Conservation (phyloP, 1,139 yeast species). For the Petasospora rhodanensis region DNA sequence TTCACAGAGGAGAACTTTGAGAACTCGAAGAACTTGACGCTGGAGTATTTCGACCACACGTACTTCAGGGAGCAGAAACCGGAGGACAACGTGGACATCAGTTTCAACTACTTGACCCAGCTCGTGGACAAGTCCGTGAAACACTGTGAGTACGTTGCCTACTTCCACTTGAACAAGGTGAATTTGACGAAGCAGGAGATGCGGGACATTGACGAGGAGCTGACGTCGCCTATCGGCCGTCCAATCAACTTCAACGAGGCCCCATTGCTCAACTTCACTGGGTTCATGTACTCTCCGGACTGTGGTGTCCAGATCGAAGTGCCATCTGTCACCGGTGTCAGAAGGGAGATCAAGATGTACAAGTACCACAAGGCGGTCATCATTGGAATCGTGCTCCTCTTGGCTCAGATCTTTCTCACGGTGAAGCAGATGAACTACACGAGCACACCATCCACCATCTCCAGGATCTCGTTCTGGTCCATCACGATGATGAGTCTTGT, state of each 20-base stretch:
- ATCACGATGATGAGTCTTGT: conserved; percentile 50
- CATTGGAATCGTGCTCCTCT: conserved; percentile 43
- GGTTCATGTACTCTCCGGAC: conserved; percentile 79
- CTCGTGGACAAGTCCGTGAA: conserved; percentile 29
- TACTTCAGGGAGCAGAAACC: conserved; percentile 11
- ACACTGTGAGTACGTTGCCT: conserved; percentile 69
- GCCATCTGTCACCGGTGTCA: conserved; percentile 49
- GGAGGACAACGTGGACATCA: conserved; percentile 19
- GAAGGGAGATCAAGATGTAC: conserved; percentile 44
- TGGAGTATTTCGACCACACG: conserved; percentile 40
- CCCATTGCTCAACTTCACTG: conserved; percentile 55
- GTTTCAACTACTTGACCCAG: conserved; percentile 20
- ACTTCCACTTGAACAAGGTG: conserved; percentile 64
- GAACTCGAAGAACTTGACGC: conserved; percentile 34
- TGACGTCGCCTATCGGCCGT: conserved; percentile 65
- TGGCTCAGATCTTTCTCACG: conserved; percentile 44
- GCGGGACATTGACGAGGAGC: conserved; percentile 63
- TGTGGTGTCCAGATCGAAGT: conserved; percentile 61
- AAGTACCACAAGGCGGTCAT: conserved; percentile 43
- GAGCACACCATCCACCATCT: conserved; percentile 75
- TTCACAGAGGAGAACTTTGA: conserved; percentile 41
- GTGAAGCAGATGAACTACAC: conserved; percentile 66
- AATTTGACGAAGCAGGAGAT: conserved; percentile 49
- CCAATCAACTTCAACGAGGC: conserved; percentile 51
- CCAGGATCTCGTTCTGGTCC: conserved; percentile 63